Evolutionary conservation across 345 rosid species (phyloP), one percentile per base, ranked within the genome.

Genomic region (Eucalyptus marginata): DNA sequence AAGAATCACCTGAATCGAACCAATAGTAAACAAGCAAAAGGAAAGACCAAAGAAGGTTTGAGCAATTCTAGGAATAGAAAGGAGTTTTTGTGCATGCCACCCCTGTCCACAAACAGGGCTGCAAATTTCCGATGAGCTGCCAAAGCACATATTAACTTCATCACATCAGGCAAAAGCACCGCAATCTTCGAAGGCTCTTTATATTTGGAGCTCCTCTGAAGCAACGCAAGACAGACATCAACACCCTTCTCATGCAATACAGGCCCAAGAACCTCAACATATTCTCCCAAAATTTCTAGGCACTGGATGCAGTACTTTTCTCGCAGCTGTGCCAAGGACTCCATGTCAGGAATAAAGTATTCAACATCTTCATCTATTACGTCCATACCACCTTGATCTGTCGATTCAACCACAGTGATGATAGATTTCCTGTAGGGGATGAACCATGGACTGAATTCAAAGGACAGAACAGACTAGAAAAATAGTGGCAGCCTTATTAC

Each of bases 51-150:
- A 95, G 91, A 92, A 95, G 40, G 97, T 96, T 80, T 94, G 93
- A 86, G 93, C 91, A 89, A 91, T 93, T 92, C 97, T 95, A 81
- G 99, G 98, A 44, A 96, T 94, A 90, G 96, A 94, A 87, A 98
- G 99, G 93, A 98, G 93, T 89, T 97, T 98, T 91, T 96, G n/a
- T n/a, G 98, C 92, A 97, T 93, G 91, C 99, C 99, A 92, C 98
- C 94, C 10, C 99, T 95, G 92, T 98, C 99, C 88, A 98, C 99
- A 95, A 97, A 98, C 90, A 98, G 93, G 13, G 99, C 98, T 90
- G 99, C 99, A 92, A 98, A 98, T 93, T 98, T 98, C 89, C 98
- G 94, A 90, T 97, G 99, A 64, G 99, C 98, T 90, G 99, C 99
- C 93, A 98, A 95, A 87, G 99, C 97, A 90, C 99, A 96, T 88